A percentile compares a stretch with the other conserved stretches of the same genome.
Evolutionary conservation across 2,329 filamentous ascomycete species (phyloP).

Genomic region (Cladosporium colombiae): DNA sequence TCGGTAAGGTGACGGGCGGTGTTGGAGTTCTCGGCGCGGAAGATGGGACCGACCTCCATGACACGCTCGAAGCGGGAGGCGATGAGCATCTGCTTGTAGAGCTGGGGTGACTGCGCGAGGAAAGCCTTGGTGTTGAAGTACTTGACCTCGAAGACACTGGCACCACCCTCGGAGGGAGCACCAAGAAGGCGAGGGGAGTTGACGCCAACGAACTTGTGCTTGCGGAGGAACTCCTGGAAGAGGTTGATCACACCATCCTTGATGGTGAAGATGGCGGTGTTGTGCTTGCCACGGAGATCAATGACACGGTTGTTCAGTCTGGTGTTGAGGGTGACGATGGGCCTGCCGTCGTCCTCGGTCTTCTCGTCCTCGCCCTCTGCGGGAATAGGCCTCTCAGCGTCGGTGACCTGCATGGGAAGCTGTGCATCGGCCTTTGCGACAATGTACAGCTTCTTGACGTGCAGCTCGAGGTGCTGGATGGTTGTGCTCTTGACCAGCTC

Average conservation of each 20-base stretch:
- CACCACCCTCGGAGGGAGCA: slow-evolving; percentile 87
- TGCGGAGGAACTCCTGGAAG: slow-evolving; percentile 77
- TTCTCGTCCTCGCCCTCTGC: slow-evolving; percentile 51
- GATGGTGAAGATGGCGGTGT: slow-evolving; percentile 80
- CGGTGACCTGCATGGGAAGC: slow-evolving; percentile 61
- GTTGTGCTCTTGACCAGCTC: slow-evolving; percentile 87
- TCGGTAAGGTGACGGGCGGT: slow-evolving; percentile 84
- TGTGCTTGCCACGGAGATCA: slow-evolving; percentile 87
- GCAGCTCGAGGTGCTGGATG: slow-evolving; percentile 79
- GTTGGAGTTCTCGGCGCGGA: slow-evolving; percentile 84
- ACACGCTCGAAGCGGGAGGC: slow-evolving; percentile 76
- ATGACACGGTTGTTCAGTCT: slow-evolving; percentile 89
- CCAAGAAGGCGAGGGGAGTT: slow-evolving; percentile 88
- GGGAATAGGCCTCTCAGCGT: slow-evolving; percentile 53
- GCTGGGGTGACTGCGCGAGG: slow-evolving; percentile 78
- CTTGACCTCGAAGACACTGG: slow-evolving; percentile 84
- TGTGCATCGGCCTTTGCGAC: slow-evolving; percentile 64
- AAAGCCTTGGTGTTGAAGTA: slow-evolving; percentile 87
- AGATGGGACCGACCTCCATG: slow-evolving; percentile 77
- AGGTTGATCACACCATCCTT: slow-evolving; percentile 67
- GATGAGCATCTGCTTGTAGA: slow-evolving; percentile 87
- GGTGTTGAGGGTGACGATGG: slow-evolving; percentile 78
- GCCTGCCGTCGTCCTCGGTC: slow-evolving; percentile 55
- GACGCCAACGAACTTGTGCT: slow-evolving; percentile 75
- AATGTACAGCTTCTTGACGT: slow-evolving; percentile 82